Conservation (phyloP, 495 filamentous ascomycete genomes). For the Pyrenula massariospora region DNA sequence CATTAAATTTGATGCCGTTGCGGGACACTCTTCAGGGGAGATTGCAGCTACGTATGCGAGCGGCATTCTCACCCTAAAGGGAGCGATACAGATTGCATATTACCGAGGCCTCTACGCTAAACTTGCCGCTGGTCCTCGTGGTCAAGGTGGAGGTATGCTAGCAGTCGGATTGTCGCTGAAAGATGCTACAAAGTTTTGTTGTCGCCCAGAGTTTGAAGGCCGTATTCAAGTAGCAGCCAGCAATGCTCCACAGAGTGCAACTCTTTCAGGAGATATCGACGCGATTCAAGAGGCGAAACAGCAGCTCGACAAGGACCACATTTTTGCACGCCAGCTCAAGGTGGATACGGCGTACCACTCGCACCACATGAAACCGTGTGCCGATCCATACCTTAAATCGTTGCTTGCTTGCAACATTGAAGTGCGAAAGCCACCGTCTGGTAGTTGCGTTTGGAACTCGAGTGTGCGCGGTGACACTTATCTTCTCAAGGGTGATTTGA, state of each 20-base stretch:
- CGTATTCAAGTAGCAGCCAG: not conserved
- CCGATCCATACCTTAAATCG: not conserved
- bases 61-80: constrained; percentile 24
- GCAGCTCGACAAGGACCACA: constrained; percentile 9
- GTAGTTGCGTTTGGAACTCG: not conserved
- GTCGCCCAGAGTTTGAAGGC: constrained; percentile 18
- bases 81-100: constrained; percentile 25
- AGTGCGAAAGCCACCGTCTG: not conserved
- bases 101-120: constrained; percentile 22
- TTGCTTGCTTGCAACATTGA: not conserved
- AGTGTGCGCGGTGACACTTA: constrained; percentile 1
- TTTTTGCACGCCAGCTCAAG: constrained; percentile 28
- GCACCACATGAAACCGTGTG: constrained; percentile 24
- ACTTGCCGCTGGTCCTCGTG: not conserved
- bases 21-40: constrained; percentile 53
- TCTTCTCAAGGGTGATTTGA: too few species aligned
- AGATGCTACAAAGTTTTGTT: constrained; percentile 30
- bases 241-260: constrained; percentile 10
- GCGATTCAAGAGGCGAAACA: constrained; percentile 12
- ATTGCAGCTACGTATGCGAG: constrained; percentile 46
- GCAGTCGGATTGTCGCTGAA: constrained; percentile 32
- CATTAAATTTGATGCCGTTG: constrained; percentile 22
- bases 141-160: constrained; percentile 26
- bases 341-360: constrained; percentile 33
- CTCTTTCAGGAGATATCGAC: constrained; percentile 11